These are phyloP conservation scores for Yamadazyma tumulicola DNA, from an alignment of 805 yeast species.

Conservation along the genomic window DNA sequence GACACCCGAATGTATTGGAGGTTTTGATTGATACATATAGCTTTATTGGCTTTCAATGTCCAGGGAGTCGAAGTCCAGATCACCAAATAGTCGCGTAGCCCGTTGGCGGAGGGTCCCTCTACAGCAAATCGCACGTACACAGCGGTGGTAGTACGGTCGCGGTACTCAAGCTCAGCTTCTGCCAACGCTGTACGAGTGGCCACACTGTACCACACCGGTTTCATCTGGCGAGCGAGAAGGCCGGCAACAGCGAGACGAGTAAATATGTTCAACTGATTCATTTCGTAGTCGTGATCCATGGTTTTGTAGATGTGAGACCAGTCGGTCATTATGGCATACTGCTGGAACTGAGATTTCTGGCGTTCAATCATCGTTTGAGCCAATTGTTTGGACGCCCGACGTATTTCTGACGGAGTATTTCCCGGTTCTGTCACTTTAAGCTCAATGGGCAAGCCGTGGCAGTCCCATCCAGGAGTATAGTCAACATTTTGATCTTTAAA, in stretches of 20 bases:
- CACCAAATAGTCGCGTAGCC: conserved; percentile 20
- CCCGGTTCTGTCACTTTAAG: conserved; percentile 56
- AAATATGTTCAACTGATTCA: conserved; percentile 71
- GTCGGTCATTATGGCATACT: conserved; percentile 80
- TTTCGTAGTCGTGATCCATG: conserved; percentile 65
- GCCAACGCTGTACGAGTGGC: conserved; percentile 93
- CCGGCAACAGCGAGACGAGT: conserved; percentile 59
- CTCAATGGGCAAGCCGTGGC: conserved; percentile 97
- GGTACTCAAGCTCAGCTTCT: conserved; percentile 92
- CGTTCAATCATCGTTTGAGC: conserved; percentile 63
- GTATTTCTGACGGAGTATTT: conserved; percentile 43
- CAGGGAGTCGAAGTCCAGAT: conserved; percentile 99
- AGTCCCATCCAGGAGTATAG: conserved; percentile 96
- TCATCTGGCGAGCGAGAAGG: conserved; percentile 75
- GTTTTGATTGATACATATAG: conserved; percentile 65
- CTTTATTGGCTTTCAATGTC: conserved; percentile 88
- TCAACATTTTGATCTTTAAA: conserved; percentile 55
- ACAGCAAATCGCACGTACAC: conserved; percentile 65
- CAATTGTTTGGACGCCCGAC: conserved; percentile 63
- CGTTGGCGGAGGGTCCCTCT: conserved; percentile 5
- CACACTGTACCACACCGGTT: conserved; percentile 97
- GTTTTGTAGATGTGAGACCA: conserved; percentile 75
- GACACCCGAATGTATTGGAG: conserved; percentile 52
- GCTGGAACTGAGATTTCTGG: conserved; percentile 63
- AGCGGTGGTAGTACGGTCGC: conserved; percentile 68